phyloP scores from a whole-genome alignment of 129 eudicot species.

The Helichrysum umbraculigerum region DNA sequence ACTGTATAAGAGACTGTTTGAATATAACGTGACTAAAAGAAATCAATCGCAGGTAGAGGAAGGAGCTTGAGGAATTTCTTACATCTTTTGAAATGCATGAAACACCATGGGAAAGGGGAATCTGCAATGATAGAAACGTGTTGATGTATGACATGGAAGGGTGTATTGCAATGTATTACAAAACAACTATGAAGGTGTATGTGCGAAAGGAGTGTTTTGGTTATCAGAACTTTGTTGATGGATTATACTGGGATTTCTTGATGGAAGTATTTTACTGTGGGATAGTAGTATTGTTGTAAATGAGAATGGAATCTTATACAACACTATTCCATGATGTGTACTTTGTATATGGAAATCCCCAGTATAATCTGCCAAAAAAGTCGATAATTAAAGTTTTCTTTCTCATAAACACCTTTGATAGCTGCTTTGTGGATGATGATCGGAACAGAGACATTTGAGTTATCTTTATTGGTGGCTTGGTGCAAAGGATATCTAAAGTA shows the following conservation, averaged over 20 bases:
- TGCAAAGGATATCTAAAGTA: neutral
- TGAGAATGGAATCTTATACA: neutral
- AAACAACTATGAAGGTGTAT: conserved; percentile 20
- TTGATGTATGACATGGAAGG: conserved; percentile 36
- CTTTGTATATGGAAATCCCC: neutral
- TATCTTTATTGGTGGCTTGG: neutral
- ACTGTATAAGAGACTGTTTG: too few species aligned
- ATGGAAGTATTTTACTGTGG: neutral
- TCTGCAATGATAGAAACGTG: neutral
- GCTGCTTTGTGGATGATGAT: conserved; percentile 16
- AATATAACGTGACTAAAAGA: neutral
- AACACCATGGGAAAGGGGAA: neutral
- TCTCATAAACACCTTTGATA: conserved; percentile 2
- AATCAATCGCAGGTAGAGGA: neutral
- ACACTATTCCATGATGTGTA: neutral
- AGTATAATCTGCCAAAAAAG: conserved; percentile 16
- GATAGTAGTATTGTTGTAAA: neutral
- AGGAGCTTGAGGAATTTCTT: neutral
- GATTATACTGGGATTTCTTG: neutral
- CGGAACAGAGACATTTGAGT: conserved; percentile 2
- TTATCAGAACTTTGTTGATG: too few species aligned
- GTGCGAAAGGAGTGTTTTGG: neutral
- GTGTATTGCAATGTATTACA: conserved; percentile 1
- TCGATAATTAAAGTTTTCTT: neutral
- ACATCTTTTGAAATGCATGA: neutral